Percentiles rank a stretch among this genome's conserved stretches.
phyloP scores from a whole-genome alignment of 176 grass and related monocot species.

The Triticum urartu region DNA sequence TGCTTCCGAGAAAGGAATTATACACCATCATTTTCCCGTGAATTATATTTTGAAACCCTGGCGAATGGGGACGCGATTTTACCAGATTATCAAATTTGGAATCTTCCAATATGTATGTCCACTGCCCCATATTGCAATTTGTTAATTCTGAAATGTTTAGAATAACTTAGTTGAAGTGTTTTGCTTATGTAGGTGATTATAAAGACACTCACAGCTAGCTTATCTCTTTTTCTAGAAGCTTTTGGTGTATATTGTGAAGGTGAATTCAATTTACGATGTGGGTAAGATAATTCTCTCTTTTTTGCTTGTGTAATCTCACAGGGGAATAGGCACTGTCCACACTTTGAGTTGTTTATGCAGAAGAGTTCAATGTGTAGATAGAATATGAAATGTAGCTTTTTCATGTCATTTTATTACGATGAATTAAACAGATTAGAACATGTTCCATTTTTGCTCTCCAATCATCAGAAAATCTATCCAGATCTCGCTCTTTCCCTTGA shows the following conservation, averaged over 20 bases:
- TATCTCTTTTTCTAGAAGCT: slow-evolving; percentile 90
- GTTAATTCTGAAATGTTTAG: neutral
- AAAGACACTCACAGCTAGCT: slow-evolving; percentile 88
- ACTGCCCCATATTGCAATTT: slow-evolving; percentile 15
- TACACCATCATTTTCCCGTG: slow-evolving; percentile 95
- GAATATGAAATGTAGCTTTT: neutral
- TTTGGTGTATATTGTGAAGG: slow-evolving; percentile 96
- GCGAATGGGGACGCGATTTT: slow-evolving; percentile 76
- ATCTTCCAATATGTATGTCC: slow-evolving; percentile 95
- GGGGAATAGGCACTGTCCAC: neutral
- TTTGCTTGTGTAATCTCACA: neutral
- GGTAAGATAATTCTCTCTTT: slow-evolving; percentile 54
- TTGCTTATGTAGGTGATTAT: slow-evolving; percentile 78
- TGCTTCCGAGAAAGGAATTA: slow-evolving; percentile 65
- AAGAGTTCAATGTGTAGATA: neutral
- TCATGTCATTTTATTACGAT: neutral
- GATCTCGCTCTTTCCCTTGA: neutral
- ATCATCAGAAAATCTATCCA: neutral
- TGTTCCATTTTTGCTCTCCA: neutral
- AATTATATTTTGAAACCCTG: slow-evolving; percentile 87
- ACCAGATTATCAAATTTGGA: slow-evolving; percentile 92
- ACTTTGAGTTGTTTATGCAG: neutral
- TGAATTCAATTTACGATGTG: slow-evolving; percentile 84
- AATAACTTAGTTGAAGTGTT: slow-evolving; percentile 16
- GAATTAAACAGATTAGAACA: neutral